Evolutionary conservation across 1,139 yeast genomes (phyloP).

Genomic region (Yamadazyma jaroonii): DNA sequence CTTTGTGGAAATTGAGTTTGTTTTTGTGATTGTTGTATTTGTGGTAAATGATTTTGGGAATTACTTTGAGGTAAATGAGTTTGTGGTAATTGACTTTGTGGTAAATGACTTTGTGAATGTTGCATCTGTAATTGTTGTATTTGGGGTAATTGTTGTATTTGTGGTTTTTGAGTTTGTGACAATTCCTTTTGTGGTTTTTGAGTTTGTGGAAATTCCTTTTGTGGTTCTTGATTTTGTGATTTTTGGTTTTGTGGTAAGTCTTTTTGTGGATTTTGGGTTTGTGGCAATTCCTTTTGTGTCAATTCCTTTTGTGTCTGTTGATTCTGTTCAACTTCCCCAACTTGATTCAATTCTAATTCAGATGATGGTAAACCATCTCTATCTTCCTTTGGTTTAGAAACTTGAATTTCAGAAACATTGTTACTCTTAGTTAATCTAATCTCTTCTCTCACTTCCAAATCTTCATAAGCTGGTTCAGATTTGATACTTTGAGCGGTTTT

Average conservation of each 20-base stretch:
- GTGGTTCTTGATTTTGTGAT: no score
- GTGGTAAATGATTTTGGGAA: background rate
- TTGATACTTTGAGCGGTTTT: constrained; percentile 16
- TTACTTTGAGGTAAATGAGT: no score
- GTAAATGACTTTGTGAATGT: no score
- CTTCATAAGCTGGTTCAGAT: constrained; percentile 12
- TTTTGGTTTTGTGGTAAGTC: no score
- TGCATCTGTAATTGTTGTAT: no score
- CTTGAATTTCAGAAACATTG: constrained; percentile 10
- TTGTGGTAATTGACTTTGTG: background rate
- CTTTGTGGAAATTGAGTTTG: no score
- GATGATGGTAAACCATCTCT: no score
- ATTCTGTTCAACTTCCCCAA: background rate
- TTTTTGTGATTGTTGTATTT: background rate
- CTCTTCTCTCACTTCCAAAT: background rate
- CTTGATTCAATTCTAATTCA: no score
- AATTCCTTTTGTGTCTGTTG: background rate
- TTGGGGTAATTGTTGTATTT: background rate
- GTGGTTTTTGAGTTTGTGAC: background rate
- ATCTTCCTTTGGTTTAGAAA: background rate
- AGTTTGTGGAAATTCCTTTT: no score
- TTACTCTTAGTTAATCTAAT: constrained; percentile 13
- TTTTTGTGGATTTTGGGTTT: no score
- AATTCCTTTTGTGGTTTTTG: no score
- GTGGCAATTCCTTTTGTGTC: background rate